These are phyloP conservation scores for Pelargonium citronellum DNA, from an alignment of 441 rosid genomes.

Conservation along the genomic window DNA sequence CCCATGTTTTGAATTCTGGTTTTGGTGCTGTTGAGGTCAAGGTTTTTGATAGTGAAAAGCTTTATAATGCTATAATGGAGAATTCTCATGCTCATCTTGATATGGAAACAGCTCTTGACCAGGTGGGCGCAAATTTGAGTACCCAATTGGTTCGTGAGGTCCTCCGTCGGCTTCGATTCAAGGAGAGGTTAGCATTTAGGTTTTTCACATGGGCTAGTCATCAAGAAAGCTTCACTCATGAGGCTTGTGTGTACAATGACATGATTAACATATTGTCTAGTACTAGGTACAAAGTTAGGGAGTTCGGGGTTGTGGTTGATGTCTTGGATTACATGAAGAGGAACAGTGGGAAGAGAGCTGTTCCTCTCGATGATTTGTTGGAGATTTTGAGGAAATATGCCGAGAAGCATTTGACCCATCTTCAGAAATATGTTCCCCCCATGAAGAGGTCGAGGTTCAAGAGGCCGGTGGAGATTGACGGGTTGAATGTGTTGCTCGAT, in stretches of 20 bases:
- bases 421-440: slow-evolving; percentile 68
- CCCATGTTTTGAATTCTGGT: background rate
- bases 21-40: too few species aligned
- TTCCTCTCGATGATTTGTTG: slow-evolving; percentile 58
- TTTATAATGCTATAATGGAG: slow-evolving; percentile 39
- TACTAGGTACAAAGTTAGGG: slow-evolving; percentile 70
- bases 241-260: slow-evolving; percentile 50
- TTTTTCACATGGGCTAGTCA: slow-evolving; percentile 78
- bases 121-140: slow-evolving; percentile 42
- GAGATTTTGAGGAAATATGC: slow-evolving; percentile 58
- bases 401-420: slow-evolving; percentile 65
- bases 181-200: slow-evolving; percentile 69
- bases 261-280: slow-evolving; percentile 78
- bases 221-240: slow-evolving; percentile 53
- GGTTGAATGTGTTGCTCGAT: slow-evolving; percentile 77
- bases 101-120: slow-evolving; percentile 60
- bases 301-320: slow-evolving; percentile 67
- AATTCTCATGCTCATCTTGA: slow-evolving; percentile 34
- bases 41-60: slow-evolving; percentile 32
- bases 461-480: slow-evolving; percentile 83
- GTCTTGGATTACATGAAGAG: slow-evolving; percentile 84
- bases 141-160: slow-evolving; percentile 52
- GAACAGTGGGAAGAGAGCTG: slow-evolving; percentile 33
- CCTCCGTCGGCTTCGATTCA: slow-evolving; percentile 57
- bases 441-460: slow-evolving; percentile 77